Evolutionary conservation across 352 stramenopile genomes (phyloP).

Genomic region (Aphanomyces stellatus): DNA sequence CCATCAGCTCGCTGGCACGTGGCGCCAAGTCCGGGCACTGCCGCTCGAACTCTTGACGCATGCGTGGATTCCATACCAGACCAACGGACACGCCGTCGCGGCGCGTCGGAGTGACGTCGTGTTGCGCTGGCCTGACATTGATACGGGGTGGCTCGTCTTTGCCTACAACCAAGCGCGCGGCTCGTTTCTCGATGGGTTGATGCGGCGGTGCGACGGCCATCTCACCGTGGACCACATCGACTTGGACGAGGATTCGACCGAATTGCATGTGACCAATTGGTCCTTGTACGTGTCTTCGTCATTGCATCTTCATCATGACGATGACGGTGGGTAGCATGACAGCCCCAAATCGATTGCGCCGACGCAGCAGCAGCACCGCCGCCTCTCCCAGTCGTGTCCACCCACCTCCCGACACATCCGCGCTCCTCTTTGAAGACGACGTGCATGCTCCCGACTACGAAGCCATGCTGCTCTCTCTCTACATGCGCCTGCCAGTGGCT

Average conservation of each 20-base stretch:
- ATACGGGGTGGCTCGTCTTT: constrained; percentile 2
- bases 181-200: constrained; percentile 4
- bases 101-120: constrained; percentile 10
- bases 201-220: background rate
- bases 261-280: background rate
- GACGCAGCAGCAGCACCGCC: too few species aligned
- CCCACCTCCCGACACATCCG: background rate
- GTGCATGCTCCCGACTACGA: constrained; percentile 8
- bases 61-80: constrained; percentile 11
- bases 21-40: background rate
- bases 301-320: background rate
- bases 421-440: background rate
- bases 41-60: background rate
- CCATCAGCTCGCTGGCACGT: background rate
- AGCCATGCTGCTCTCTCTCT: constrained; percentile 4
- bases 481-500: constrained; percentile 3
- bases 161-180: constrained; percentile 2
- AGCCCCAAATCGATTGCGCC: background rate
- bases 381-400: background rate
- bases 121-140: background rate
- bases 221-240: constrained; percentile 10
- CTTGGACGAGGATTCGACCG: constrained; percentile 1
- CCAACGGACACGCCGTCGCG: constrained; percentile 1
- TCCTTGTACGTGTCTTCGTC: background rate
- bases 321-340: too few species aligned